Percentiles rank a stretch among this genome's conserved stretches.
Conservation (phyloP, 2,329 filamentous ascomycete species). For the Teratosphaeria gauchensis region DNA sequence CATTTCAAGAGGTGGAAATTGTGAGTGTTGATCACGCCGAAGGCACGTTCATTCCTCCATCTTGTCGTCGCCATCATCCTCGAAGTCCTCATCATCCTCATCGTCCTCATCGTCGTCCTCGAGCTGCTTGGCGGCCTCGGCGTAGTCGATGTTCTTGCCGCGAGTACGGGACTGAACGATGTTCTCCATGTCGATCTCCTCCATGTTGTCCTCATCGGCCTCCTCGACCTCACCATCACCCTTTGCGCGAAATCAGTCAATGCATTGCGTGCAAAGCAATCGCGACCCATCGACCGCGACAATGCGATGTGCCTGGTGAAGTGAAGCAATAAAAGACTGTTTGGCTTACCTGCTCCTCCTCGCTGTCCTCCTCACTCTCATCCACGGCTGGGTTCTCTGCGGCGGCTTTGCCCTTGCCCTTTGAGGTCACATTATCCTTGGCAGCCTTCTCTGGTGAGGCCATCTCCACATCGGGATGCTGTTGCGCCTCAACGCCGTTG, state of each 20-base stretch:
- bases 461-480: constrained; percentile 27
- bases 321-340: not conserved
- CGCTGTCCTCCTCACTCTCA: constrained; percentile 35
- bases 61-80: constrained; percentile 48
- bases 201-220: constrained; percentile 71
- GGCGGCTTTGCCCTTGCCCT: constrained; percentile 75
- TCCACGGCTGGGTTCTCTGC: constrained; percentile 63
- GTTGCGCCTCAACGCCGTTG: constrained; percentile 2
- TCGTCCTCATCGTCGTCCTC: constrained; percentile 67
- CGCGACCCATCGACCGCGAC: not conserved
- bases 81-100: constrained; percentile 60
- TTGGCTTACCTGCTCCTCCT: constrained; percentile 37
- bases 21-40: not conserved
- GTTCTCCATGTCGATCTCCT: constrained; percentile 84
- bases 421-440: constrained; percentile 39
- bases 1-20: not conserved
- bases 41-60: constrained; percentile 49
- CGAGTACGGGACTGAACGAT: constrained; percentile 80
- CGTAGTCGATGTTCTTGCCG: constrained; percentile 85
- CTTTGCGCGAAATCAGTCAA: constrained; percentile 2
- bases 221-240: constrained; percentile 46
- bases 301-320: not conserved
- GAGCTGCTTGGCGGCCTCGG: constrained; percentile 75
- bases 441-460: constrained; percentile 37
- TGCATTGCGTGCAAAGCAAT: not conserved